Evolutionary conservation across 2,329 filamentous ascomycete species (phyloP).

Genomic region (Fusarium globosum): DNA sequence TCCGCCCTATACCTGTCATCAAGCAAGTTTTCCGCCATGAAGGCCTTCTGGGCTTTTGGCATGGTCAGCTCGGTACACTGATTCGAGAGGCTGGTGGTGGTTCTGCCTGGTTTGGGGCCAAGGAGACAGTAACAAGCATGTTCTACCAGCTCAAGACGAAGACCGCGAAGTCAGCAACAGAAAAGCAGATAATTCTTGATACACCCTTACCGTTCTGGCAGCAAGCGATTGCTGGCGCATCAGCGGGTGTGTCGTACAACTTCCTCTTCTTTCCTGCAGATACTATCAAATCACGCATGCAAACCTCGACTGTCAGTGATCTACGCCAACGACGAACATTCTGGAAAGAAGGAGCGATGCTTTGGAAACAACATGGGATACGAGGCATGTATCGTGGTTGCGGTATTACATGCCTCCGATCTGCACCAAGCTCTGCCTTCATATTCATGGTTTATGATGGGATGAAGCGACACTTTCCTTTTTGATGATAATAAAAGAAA

Average conservation of each 20-base stretch:
- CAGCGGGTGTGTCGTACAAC: slow-evolving; percentile 93
- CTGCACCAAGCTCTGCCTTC: slow-evolving; percentile 95
- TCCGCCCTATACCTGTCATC: slow-evolving; percentile 78
- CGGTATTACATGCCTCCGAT: slow-evolving; percentile 88
- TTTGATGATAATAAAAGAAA: slow-evolving; percentile 46
- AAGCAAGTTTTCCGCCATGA: slow-evolving; percentile 83
- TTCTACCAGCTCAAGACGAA: slow-evolving; percentile 71
- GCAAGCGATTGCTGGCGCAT: slow-evolving; percentile 86
- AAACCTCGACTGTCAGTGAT: slow-evolving; percentile 79
- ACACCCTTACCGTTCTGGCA: slow-evolving; percentile 81
- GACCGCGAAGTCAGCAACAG: slow-evolving; percentile 51
- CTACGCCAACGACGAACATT: slow-evolving; percentile 73
- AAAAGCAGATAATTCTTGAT: slow-evolving; percentile 56
- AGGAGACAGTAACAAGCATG: slow-evolving; percentile 80
- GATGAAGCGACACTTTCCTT: slow-evolving; percentile 75
- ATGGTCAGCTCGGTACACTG: slow-evolving; percentile 91
- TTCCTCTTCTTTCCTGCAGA: slow-evolving; percentile 98
- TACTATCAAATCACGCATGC: slow-evolving; percentile 97
- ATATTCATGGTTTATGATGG: slow-evolving; percentile 97
- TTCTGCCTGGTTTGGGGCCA: slow-evolving; percentile 94
- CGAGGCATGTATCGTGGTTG: slow-evolving; percentile 92
- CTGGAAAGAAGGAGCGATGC: slow-evolving; percentile 72
- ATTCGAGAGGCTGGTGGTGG: slow-evolving; percentile 94
- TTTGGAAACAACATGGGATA: slow-evolving; percentile 87
- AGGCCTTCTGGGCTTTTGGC: slow-evolving; percentile 90